Percentiles rank a stretch among this genome's conserved stretches.
Evolutionary conservation across 2,329 filamentous ascomycete genomes (phyloP).

Genomic region (Fusarium sp.): DNA sequence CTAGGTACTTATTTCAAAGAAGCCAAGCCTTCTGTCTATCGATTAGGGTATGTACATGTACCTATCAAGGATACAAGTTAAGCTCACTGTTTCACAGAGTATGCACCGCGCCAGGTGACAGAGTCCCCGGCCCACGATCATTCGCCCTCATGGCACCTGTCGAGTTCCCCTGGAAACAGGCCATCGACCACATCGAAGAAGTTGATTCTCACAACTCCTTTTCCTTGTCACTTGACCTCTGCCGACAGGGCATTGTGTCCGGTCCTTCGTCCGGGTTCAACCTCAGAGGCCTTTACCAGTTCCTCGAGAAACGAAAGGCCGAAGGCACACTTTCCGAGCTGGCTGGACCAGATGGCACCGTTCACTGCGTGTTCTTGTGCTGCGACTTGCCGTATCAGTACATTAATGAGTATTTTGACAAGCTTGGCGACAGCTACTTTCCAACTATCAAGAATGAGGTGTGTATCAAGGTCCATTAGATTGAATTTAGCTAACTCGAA

Average conservation of each 20-base stretch:
- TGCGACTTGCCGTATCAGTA: constrained; percentile 75
- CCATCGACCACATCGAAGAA: constrained; percentile 67
- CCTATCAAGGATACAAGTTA: accelerated
- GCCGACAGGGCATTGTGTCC: constrained; percentile 67
- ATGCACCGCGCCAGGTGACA: constrained; percentile 67
- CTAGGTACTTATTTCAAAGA: constrained; percentile 63
- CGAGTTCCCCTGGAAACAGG: constrained; percentile 68
- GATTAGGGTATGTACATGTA: constrained; percentile 45
- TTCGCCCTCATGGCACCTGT: constrained; percentile 61
- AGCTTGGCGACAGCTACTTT: constrained; percentile 62
- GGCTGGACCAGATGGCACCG: constrained; percentile 56
- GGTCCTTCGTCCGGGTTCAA: constrained; percentile 73
- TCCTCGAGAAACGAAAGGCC: constrained; percentile 61
- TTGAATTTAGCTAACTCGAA: background rate
- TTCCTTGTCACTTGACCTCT: constrained; percentile 64
- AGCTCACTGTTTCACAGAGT: constrained; percentile 54
- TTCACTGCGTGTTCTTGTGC: constrained; percentile 70
- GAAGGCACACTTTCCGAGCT: constrained; percentile 58
- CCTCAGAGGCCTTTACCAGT: constrained; percentile 63
- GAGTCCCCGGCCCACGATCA: constrained; percentile 69
- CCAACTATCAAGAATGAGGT: constrained; percentile 60
- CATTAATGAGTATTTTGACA: constrained; percentile 69
- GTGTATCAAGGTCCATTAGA: background rate
- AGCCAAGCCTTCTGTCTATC: constrained; percentile 59
- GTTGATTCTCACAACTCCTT: constrained; percentile 68